A percentile compares a stretch with the other conserved stretches of the same genome.
Conservation (phyloP, 805 yeast species). For the Ogataea trehaloabstinens region DNA sequence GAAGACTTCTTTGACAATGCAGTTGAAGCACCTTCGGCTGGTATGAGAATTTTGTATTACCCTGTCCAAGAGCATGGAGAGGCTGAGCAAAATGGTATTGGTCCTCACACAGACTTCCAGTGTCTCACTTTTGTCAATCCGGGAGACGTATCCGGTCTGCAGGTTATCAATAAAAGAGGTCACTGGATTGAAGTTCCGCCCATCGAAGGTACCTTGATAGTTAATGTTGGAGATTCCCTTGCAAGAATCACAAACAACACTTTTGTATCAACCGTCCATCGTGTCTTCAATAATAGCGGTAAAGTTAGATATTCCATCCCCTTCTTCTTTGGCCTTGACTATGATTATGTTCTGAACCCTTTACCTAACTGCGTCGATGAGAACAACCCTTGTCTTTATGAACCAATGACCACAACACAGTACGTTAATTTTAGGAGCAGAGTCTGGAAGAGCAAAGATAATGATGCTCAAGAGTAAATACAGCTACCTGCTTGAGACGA, state of each 20-base stretch:
- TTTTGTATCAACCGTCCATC: conserved; percentile 11
- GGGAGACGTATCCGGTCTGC: conserved; percentile 11
- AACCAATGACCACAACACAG: no score
- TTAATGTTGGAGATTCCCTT: conserved; percentile 11
- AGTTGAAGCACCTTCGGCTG: conserved; percentile 26
- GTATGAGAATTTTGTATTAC: conserved; percentile 29
- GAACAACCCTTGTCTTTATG: no score
- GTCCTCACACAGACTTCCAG: conserved; percentile 35
- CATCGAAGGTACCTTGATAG: conserved; percentile 7
- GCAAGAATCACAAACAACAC: conserved; percentile 9
- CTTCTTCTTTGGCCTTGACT: conserved; percentile 11
- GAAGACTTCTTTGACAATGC: conserved; percentile 25
- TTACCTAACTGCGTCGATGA: conserved; percentile 6
- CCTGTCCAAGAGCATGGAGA: conserved; percentile 26
- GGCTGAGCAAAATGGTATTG: conserved; percentile 30
- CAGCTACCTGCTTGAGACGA: no score
- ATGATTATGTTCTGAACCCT: conserved; percentile 5
- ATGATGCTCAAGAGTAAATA: no score
- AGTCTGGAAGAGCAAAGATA: no score
- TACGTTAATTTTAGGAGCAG: no score
- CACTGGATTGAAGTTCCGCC: conserved; percentile 12
- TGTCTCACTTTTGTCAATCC: conserved; percentile 28
- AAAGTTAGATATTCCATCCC: conserved; percentile 11
- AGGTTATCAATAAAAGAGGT: conserved; percentile 11
- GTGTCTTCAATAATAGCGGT: conserved; percentile 9